Evolutionary conservation across 352 stramenopile genomes (phyloP), one percentile per base, ranked within the genome.

Genomic region (Globisporangium splendens): DNA sequence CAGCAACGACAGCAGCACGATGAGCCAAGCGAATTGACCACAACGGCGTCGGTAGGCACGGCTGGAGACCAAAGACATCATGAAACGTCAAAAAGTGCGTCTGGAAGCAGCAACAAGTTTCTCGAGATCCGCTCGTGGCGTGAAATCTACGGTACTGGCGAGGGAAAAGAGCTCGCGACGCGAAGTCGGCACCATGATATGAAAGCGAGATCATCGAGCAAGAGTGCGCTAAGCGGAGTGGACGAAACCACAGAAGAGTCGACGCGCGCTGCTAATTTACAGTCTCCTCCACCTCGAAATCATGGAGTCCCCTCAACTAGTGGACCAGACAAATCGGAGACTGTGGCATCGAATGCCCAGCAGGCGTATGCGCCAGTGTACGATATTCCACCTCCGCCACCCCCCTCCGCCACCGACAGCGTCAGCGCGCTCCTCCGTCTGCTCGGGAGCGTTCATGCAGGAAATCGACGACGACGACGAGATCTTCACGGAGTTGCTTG

Each of bases 41-140:
- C 46, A 13, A 18, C 33, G 22, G 39, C 28, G 5, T 35, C 28
- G 10, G 43, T 3, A 59, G 43, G 6, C 51, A 59, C 10, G 4
- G 15, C 22, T 31, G 54, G 14, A 28, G 15, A 2, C 18, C 41
- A 15, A 56, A 44, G 22, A 39, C 28, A 35, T 35, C 28, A 35
- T 8, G 8, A 8, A 20, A 10, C 8, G n/a, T n/a, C 13, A 79
- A 72, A n/a, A 65, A 70, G 46, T 14, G 31, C 41, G 48, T 67
- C 28, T 7, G 43, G 8, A 3, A 41, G 21, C 7, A 70, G 62
- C n/a, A 63, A 71, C 33, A 81, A 76, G 17, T 86, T 84, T 18
- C 63, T 86, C 31, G 79, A 72, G 21, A 86, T 88, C 24, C 69
- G 77, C 4, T 86, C 77, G 48, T 88, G 77, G 77, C 71, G 67